Evolutionary conservation across 768 basidiomycete genomes (phyloP).

Genomic region (Tylopilus felleus): DNA sequence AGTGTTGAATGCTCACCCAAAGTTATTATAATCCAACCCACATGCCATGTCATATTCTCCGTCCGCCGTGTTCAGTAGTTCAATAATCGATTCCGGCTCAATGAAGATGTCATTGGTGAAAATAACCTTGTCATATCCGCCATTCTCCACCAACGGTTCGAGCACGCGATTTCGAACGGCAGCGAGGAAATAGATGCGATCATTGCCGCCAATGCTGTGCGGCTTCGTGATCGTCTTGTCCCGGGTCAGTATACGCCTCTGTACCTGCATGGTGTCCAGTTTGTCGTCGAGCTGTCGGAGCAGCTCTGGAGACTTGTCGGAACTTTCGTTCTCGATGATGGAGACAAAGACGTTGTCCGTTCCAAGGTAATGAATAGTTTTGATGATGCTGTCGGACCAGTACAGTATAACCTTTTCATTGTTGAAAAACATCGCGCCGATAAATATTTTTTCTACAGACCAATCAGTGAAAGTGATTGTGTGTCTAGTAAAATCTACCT

Average conservation of each 20-base stretch:
- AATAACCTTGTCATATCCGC: constrained; percentile 38
- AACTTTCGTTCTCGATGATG: constrained; percentile 37
- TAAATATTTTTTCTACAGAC: constrained; percentile 14
- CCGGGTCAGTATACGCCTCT: constrained; percentile 11
- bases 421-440: constrained; percentile 38
- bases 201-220: background rate
- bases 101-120: constrained; percentile 44
- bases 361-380: constrained; percentile 39
- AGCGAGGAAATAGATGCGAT: constrained; percentile 11
- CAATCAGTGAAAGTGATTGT: background rate
- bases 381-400: constrained; percentile 36
- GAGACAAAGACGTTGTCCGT: constrained; percentile 42
- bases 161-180: constrained; percentile 40
- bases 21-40: constrained; percentile 37
- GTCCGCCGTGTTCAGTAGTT: constrained; percentile 36
- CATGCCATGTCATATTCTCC: constrained; percentile 44
- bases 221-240: constrained; percentile 11
- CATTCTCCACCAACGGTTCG: constrained; percentile 36
- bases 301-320: constrained; percentile 9
- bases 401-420: constrained; percentile 37
- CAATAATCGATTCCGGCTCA: constrained; percentile 38
- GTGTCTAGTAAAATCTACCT: constrained; percentile 1
- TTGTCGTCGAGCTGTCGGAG: constrained; percentile 9
- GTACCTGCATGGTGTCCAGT: constrained; percentile 11
- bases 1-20: constrained; percentile 22